These are phyloP conservation scores for Toxicodendron radicans DNA, from an alignment of 345 rosid species.

Conservation along the genomic window DNA sequence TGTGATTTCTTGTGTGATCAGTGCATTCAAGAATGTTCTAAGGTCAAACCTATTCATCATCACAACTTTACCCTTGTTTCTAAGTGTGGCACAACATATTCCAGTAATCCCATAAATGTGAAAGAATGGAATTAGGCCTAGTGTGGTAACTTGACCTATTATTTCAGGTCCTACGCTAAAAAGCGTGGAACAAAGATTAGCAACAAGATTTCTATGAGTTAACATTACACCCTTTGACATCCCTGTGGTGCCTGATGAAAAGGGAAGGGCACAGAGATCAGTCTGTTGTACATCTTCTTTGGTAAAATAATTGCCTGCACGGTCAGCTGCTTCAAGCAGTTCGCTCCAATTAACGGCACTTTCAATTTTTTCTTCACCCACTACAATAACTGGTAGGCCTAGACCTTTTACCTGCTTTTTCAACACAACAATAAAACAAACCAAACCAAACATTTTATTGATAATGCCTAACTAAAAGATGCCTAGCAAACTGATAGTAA, in stretches of 20 bases:
- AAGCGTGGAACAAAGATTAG: constrained; percentile 83
- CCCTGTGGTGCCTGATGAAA: constrained; percentile 98
- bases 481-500: not conserved
- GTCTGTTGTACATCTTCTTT: constrained; percentile 47
- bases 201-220: constrained; percentile 78
- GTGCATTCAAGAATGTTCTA: constrained; percentile 63
- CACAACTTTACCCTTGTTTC: constrained; percentile 93
- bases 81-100: constrained; percentile 78
- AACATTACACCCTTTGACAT: constrained; percentile 89
- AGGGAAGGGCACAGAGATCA: constrained; percentile 92
- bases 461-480: not conserved
- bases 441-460: no score
- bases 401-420: constrained; percentile 50
- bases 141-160: constrained; percentile 66
- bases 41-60: constrained; percentile 73
- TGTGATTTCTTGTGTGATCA: constrained; percentile 69
- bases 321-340: constrained; percentile 77
- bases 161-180: constrained; percentile 68
- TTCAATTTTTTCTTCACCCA: constrained; percentile 52
- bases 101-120: constrained; percentile 90
- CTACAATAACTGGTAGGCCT: constrained; percentile 55
- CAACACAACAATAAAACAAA: not conserved
- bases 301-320: constrained; percentile 29
- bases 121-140: constrained; percentile 87
- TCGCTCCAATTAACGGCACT: constrained; percentile 68